Evolutionary conservation across 306 rosid genomes (phyloP).

Genomic region (Dalbergia cochinchinensis): DNA sequence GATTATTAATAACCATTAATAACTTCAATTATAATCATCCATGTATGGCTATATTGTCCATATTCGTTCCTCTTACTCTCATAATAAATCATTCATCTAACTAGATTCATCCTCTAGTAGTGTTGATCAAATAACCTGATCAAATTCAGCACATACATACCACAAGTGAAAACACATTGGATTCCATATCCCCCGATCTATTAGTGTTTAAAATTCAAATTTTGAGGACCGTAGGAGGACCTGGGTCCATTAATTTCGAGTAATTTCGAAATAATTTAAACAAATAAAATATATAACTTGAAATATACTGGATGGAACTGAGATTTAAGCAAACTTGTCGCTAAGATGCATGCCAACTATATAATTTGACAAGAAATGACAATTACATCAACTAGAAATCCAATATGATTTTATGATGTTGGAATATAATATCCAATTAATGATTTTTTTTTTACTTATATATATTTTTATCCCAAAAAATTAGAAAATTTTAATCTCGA

Average conservation of each 20-base stretch:
- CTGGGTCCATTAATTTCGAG: constrained; percentile 32
- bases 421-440: constrained; percentile 28
- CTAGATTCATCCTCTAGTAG: too few species aligned
- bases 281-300: constrained; percentile 20
- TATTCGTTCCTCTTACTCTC: too few species aligned
- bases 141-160: neutral
- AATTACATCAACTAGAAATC: constrained; percentile 6
- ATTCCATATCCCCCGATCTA: constrained; percentile 39
- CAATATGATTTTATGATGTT: neutral
- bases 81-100: too few species aligned
- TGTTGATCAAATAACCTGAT: too few species aligned
- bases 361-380: constrained; percentile 47
- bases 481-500: too few species aligned
- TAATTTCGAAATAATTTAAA: constrained; percentile 30
- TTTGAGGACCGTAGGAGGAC: constrained; percentile 41
- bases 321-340: constrained; percentile 54
- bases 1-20: too few species aligned
- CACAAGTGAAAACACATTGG: constrained; percentile 19
- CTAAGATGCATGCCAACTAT: constrained; percentile 50
- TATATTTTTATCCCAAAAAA: too few species aligned
- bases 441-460: neutral
- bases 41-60: too few species aligned
- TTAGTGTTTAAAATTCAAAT: constrained; percentile 11
- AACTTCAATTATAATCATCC: too few species aligned
- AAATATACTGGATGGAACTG: constrained; percentile 42